These are phyloP conservation scores for Phialophora macrospora DNA, from an alignment of 2,329 filamentous ascomycete genomes.

Conservation along the genomic window DNA sequence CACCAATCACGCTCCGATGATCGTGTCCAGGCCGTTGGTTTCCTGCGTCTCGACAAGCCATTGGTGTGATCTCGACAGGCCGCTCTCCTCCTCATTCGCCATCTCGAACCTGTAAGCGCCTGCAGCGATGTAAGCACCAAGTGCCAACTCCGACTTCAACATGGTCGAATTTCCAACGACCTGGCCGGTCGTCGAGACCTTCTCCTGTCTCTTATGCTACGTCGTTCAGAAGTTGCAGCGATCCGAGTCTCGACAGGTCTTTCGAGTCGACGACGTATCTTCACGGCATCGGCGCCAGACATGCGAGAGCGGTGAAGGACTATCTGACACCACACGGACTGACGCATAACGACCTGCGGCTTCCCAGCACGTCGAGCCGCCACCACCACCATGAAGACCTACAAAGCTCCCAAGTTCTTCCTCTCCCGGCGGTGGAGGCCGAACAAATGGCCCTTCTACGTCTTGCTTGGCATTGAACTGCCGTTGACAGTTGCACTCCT, in stretches of 20 bases:
- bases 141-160: constrained; percentile 10
- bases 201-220: constrained; percentile 21
- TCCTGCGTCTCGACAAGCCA: constrained; percentile 19
- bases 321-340: background rate
- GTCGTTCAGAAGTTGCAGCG: background rate
- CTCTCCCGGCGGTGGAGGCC: constrained; percentile 61
- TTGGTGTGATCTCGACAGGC: constrained; percentile 6
- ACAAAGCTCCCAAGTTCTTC: constrained; percentile 43
- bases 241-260: constrained; percentile 1
- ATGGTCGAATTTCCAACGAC: constrained; percentile 16
- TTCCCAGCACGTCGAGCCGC: constrained; percentile 1
- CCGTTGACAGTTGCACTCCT: constrained; percentile 62
- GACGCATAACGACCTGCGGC: constrained; percentile 11
- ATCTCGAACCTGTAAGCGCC: constrained; percentile 32
- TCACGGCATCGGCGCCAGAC: constrained; percentile 15
- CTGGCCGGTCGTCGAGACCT: constrained; percentile 6
- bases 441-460: constrained; percentile 53
- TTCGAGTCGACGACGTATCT: constrained; percentile 2
- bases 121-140: constrained; percentile 28
- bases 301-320: constrained; percentile 19
- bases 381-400: constrained; percentile 9
- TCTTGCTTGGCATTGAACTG: constrained; percentile 61
- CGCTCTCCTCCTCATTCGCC: constrained; percentile 29
- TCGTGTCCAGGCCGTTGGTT: background rate
- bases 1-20: constrained; percentile 14